These are phyloP conservation scores for Xanthoconium stramineum DNA, from an alignment of 768 basidiomycete genomes.

Conservation along the genomic window DNA sequence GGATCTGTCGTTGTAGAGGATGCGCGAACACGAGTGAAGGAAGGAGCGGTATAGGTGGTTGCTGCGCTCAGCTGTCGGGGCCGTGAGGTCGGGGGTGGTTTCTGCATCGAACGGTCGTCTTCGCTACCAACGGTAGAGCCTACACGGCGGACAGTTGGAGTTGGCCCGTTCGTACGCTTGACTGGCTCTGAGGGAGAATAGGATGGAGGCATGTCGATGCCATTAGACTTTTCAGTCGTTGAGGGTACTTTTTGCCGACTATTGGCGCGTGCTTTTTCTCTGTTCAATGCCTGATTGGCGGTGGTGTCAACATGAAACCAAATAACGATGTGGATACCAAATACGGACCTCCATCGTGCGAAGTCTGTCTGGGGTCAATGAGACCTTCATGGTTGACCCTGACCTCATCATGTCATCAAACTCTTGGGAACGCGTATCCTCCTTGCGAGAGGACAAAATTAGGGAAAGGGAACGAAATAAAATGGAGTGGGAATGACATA, in stretches of 20 bases:
- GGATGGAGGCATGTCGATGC: constrained; percentile 11
- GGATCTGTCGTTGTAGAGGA: constrained; percentile 36
- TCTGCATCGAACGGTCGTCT: constrained; percentile 33
- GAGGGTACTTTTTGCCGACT: constrained; percentile 24
- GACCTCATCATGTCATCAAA: constrained; percentile 94
- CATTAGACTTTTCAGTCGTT: constrained; percentile 25
- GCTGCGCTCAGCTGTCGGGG: constrained; percentile 47
- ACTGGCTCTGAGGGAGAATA: constrained; percentile 21
- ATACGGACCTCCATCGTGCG: constrained; percentile 86
- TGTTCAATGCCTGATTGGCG: constrained; percentile 59
- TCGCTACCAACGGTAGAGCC: constrained; percentile 68
- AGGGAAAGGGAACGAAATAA: background rate
- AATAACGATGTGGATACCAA: constrained; percentile 17
- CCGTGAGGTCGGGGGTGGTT: constrained; percentile 36
- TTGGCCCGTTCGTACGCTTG: constrained; percentile 31
- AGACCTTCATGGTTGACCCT: constrained; percentile 90
- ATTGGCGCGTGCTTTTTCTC: constrained; percentile 52
- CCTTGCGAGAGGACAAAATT: constrained; percentile 34
- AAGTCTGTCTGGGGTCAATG: constrained; percentile 90
- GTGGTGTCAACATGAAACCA: constrained; percentile 7
- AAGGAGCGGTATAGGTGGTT: constrained; percentile 31
- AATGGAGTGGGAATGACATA: constrained; percentile 18
- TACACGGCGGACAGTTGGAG: constrained; percentile 51
- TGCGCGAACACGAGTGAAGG: constrained; percentile 26
- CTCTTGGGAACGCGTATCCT: constrained; percentile 62